phyloP scores from a whole-genome alignment of 768 basidiomycete genomes.

The Gloeostereum incarnatum region DNA sequence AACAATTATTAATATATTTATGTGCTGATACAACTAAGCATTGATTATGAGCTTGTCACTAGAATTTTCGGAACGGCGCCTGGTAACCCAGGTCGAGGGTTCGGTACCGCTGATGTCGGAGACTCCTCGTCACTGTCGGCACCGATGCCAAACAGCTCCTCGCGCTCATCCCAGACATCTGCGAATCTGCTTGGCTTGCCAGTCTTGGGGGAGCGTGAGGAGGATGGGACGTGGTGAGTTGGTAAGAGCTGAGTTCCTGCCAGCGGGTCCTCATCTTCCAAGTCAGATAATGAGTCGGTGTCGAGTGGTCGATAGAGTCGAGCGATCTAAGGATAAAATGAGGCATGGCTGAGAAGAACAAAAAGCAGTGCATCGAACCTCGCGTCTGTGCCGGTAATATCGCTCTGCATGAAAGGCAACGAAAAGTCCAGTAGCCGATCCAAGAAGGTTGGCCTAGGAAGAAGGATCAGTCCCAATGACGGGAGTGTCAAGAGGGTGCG shows the following conservation, averaged over 20 bases:
- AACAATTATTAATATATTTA: no score
- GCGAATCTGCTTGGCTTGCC: conserved; percentile 23
- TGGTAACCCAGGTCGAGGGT: background rate
- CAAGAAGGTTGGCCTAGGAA: conserved; percentile 69
- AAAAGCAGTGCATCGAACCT: conserved; percentile 32
- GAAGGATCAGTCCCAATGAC: conserved; percentile 6
- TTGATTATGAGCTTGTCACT: conserved; percentile 2
- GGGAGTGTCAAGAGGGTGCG: background rate
- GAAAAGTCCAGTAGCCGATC: conserved; percentile 62
- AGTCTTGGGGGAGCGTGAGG: conserved; percentile 9
- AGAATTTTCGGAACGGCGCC: conserved; percentile 5
- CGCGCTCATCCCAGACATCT: conserved; percentile 72
- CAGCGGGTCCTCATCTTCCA: conserved; percentile 40
- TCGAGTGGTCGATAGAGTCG: conserved; percentile 70
- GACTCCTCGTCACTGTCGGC: conserved; percentile 54
- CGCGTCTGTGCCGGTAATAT: conserved; percentile 71
- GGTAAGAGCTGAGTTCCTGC: conserved; percentile 52
- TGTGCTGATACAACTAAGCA: no score
- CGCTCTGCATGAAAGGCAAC: conserved; percentile 60
- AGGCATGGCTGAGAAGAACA: background rate
- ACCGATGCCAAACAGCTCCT: conserved; percentile 66
- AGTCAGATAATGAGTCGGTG: conserved; percentile 40
- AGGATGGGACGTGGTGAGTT: conserved; percentile 22
- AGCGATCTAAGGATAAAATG: conserved; percentile 41
- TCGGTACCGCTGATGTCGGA: conserved; percentile 12